Evolutionary conservation across 352 stramenopile species (phyloP), one percentile per base, ranked within the genome.

Genomic region (Blastocystis sp.): DNA sequence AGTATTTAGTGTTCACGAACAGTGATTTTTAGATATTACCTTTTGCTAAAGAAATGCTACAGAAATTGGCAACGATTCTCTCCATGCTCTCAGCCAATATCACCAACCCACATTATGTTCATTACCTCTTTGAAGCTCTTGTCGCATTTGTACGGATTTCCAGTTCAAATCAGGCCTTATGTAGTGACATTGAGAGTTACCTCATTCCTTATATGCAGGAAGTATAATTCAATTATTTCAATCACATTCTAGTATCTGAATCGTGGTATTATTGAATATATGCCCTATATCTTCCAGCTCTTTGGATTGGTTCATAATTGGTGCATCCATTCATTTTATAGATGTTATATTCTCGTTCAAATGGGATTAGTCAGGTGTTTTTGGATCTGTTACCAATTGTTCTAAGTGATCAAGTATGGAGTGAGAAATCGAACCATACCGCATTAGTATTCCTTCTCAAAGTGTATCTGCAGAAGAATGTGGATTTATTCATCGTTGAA

Each of bases 81-180:
- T 62, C 73, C 0, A 35, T 68, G 19, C n/a, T 84, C 44, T 68
- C 51, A 30, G n/a, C 11, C 17, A 33, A 53, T 24, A 60, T 84
- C 53, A 33, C 73, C 30, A 84, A 84, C 33, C 73, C 73, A 11
- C 53, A 48, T 57, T 84, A 66, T 57, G 44, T 84, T 51, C 73
- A 84, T n/a, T 84, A 84, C n/a, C 56, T 84, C 51, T 84, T 84
- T 57, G 73, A 84, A 30, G 51, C 73, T n/a, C 42, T 84, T 35
- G 73, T 84, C 33, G 73, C 73, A 22, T 84, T 84, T 57, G 56
- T 84, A 11, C 73, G 73, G 24, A 84, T 84, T 57, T 66, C 42
- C 44, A 66, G 73, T 35, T 62, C 54, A n/a, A 24, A 64, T 5
- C 51, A 54, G 6, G 11, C 17, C 1, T 57, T 84, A 30, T 84